Conservation (phyloP, 345 rosid genomes). For the Leavenworthia alabamica region DNA sequence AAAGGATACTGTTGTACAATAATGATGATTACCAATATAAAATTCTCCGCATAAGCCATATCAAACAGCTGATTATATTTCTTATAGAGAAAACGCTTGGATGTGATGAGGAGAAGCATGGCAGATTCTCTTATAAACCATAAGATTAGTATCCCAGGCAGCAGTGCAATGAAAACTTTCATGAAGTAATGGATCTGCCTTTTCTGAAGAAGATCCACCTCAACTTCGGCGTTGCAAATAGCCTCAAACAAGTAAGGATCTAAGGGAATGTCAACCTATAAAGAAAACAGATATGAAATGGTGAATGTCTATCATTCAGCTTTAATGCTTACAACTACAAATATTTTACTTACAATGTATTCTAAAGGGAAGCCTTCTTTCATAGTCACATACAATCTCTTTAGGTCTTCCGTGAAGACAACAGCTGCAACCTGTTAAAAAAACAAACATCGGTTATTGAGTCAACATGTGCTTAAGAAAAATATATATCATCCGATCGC, state of each 20-base stretch:
- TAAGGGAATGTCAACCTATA: conserved; percentile 85
- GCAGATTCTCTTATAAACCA: conserved; percentile 76
- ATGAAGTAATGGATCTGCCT: conserved; percentile 82
- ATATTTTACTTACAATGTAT: conserved; percentile 63
- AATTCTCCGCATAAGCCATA: conserved; percentile 90
- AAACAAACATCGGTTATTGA: neutral
- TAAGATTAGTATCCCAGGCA: conserved; percentile 74
- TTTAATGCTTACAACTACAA: conserved; percentile 9
- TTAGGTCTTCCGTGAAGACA: conserved; percentile 91
- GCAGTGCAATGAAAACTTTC: conserved; percentile 70
- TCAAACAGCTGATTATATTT: conserved; percentile 82
- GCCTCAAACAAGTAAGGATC: conserved; percentile 88
- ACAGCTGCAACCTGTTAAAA: conserved; percentile 77
- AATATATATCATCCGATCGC: neutral
- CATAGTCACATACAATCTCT: conserved; percentile 81
- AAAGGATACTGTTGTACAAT: neutral
- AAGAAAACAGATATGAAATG: conserved; percentile 17
- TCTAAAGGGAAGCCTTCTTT: conserved; percentile 93
- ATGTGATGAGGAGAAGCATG: conserved; percentile 71
- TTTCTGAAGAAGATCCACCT: conserved; percentile 93
- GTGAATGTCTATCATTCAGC: conserved; percentile 14
- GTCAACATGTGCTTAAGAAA: conserved; percentile 15
- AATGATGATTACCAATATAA: conserved; percentile 62
- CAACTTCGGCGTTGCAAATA: conserved; percentile 78
- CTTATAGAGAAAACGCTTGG: conserved; percentile 79